These are phyloP conservation scores for Fomes fomentarius DNA, from an alignment of 1,284 basidiomycete genomes.

Conservation along the genomic window DNA sequence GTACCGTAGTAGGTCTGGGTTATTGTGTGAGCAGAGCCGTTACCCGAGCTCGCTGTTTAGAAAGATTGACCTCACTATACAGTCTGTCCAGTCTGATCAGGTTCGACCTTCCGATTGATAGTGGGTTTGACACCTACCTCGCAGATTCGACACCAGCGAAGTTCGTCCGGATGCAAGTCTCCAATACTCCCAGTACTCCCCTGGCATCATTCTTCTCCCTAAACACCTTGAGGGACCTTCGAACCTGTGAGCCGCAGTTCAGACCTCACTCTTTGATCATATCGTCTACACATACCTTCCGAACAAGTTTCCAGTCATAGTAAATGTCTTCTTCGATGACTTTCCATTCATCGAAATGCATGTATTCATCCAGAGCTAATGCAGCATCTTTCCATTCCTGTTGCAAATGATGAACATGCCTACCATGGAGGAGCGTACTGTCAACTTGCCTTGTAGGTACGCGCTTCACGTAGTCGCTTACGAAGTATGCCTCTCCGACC, in stretches of 20 bases:
- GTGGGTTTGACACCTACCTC: conserved; percentile 43
- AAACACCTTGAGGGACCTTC: conserved; percentile 63
- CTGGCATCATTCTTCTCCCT: conserved; percentile 79
- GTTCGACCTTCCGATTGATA: conserved; percentile 4
- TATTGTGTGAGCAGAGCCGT: no score
- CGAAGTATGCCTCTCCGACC: conserved; percentile 83
- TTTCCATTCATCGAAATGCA: conserved; percentile 91
- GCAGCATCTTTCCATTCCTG: conserved; percentile 89
- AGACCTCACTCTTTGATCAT: not conserved
- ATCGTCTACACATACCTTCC: conserved; percentile 55
- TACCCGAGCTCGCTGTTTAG: not conserved
- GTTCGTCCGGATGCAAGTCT: conserved; percentile 91
- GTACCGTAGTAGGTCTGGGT: conserved; percentile 87
- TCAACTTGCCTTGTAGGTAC: conserved; percentile 59
- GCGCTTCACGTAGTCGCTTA: conserved; percentile 74
- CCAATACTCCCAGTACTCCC: conserved; percentile 88
- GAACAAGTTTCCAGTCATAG: conserved; percentile 87
- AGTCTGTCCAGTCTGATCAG: conserved; percentile 48
- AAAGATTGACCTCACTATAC: conserved; percentile 78
- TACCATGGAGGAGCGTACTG: not conserved
- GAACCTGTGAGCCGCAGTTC: conserved; percentile 46
- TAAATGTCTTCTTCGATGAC: conserved; percentile 82
- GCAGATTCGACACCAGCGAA: conserved; percentile 95
- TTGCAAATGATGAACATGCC: not conserved
- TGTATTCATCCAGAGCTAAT: conserved; percentile 75